Evolutionary conservation across 73 alveolate species (phyloP), one percentile per base, ranked within the genome.

Genomic region (Durusdinium trenchii): DNA sequence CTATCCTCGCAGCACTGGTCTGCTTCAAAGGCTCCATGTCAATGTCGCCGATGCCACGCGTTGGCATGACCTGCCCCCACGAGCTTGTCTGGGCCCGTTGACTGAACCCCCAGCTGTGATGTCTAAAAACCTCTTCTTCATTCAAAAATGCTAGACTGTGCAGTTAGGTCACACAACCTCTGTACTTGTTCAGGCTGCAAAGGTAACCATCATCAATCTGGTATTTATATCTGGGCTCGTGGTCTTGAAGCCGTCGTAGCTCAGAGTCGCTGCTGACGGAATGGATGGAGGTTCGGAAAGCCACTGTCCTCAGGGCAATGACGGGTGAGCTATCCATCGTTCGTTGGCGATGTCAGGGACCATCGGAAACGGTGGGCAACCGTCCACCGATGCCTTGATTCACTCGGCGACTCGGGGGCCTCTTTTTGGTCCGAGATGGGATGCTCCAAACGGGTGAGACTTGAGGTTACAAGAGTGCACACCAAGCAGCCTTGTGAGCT

Each of bases 41-140:
- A 42, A 91, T 57, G 71, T 91, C 98, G 45, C 98, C 98, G 40
- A 91, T 62, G 60, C 98, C 98, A 35, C 98, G 71, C n/a, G 98
- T 91, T 30, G 98, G 98, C 98, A 91, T 91, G 78, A 91, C 98
- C 98, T 91, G 50, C 48, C 38, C 45, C 3, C 35, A 30, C 46
- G 67, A 50, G 32, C 52, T 42, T 28, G 12, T 1, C 16, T 30
- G 45, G 1, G 16, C 83, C 12, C 47, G 45, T 69, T n/a, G n/a
- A n/a, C n/a, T n/a, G n/a, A n/a, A n/a, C n/a, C n/a, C n/a, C n/a
- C n/a, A n/a, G n/a, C n/a, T n/a, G n/a, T n/a, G n/a, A n/a, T n/a
- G n/a, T n/a, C n/a, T n/a, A n/a, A n/a, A n/a, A n/a, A n/a, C n/a
- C n/a, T n/a, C n/a, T n/a, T n/a, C n/a, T n/a, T n/a, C n/a, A n/a